These are phyloP conservation scores for Salvia hispanica DNA, from an alignment of 257 asterid species.

Conservation along the genomic window DNA sequence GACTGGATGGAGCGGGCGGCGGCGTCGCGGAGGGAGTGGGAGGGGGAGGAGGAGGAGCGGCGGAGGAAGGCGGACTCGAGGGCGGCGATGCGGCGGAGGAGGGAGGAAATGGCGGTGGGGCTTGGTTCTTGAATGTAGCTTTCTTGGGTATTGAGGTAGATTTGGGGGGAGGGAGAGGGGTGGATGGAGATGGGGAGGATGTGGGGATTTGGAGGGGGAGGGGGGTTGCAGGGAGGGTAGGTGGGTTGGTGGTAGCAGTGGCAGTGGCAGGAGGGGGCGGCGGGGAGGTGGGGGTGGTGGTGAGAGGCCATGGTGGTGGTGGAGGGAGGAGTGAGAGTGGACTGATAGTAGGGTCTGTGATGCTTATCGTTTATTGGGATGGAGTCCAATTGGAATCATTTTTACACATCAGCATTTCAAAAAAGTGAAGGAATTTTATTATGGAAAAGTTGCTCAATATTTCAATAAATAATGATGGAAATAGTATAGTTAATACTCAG, in stretches of 20 bases:
- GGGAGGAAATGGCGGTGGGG: conserved; percentile 52
- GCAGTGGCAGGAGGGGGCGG: conserved; percentile 24
- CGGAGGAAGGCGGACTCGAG: conserved; percentile 69
- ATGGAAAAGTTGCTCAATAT: too few relatives aligned
- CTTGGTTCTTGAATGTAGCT: conserved; percentile 31
- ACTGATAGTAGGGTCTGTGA: conserved; percentile 17
- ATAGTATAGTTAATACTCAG: too few relatives aligned
- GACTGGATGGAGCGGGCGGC: conserved; percentile 82
- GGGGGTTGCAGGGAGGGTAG: conserved; percentile 40
- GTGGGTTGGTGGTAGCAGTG: conserved; percentile 35
- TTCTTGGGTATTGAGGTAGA: conserved; percentile 31
- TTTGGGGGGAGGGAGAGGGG: conserved; percentile 33
- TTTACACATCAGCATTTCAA: too few relatives aligned
- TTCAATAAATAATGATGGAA: too few relatives aligned
- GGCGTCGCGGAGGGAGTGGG: conserved; percentile 65
- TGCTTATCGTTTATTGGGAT: background rate
- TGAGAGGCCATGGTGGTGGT: conserved; percentile 54
- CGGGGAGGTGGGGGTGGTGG: conserved; percentile 38
- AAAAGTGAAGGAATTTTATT: too few relatives aligned
- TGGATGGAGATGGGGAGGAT: conserved; percentile 39
- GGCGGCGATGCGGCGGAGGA: conserved; percentile 71
- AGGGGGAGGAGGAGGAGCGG: conserved; percentile 38
- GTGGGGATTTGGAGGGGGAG: conserved; percentile 46
- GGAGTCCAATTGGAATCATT: background rate
- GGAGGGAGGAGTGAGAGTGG: background rate